Conservation (phyloP, 257 asterid species). For the Catharanthus roseus region DNA sequence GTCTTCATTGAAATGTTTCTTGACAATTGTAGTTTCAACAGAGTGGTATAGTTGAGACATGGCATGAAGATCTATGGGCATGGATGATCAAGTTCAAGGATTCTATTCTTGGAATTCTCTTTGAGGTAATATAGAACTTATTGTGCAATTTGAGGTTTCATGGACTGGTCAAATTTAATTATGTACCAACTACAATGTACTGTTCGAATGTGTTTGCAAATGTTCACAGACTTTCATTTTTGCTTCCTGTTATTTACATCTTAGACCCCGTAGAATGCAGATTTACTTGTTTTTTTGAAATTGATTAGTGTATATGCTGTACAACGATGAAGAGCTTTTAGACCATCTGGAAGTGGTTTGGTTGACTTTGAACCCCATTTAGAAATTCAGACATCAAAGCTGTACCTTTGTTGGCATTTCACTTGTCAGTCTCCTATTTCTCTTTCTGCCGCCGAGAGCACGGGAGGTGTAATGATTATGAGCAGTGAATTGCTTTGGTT, state of each 20-base stretch:
- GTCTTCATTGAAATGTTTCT: conserved; percentile 24
- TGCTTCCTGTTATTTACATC: neutral
- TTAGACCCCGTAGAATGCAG: neutral
- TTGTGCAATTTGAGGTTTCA: conserved; percentile 2
- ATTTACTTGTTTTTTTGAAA: neutral
- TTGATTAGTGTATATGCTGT: neutral
- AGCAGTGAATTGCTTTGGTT: neutral
- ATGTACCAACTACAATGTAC: neutral
- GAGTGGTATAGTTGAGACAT: conserved; percentile 79
- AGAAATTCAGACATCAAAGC: neutral
- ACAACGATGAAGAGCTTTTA: neutral
- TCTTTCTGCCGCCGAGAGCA: neutral
- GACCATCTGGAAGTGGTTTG: neutral
- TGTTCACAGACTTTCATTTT: neutral
- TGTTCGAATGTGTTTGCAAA: neutral
- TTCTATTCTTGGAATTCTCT: conserved; percentile 47
- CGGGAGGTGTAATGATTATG: neutral
- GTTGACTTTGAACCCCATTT: neutral
- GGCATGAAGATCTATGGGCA: conserved; percentile 91
- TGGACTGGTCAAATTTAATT: neutral
- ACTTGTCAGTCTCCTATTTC: neutral
- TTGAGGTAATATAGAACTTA: conserved; percentile 55
- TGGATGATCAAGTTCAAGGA: conserved; percentile 77
- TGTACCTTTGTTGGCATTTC: neutral
- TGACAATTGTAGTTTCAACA: conserved; percentile 59